Evolutionary conservation across 805 yeast genomes (phyloP).

Genomic region (Teunomyces pallodes): DNA sequence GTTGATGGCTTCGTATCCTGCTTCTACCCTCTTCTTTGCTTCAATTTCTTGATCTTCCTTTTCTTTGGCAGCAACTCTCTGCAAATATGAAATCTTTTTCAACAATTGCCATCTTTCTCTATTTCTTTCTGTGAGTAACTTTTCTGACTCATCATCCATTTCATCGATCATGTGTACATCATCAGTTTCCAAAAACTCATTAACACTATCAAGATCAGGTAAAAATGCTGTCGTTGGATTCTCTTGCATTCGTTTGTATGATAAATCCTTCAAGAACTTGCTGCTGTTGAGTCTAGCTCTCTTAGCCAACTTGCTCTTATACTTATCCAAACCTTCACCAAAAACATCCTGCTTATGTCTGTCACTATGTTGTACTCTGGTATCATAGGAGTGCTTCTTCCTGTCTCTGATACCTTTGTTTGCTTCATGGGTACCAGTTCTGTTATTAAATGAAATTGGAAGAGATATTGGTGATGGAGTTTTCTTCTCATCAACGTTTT

Average conservation of each 20-base stretch:
- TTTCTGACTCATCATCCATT: constrained; percentile 39
- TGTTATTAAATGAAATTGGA: constrained; percentile 72
- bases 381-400: constrained; percentile 77
- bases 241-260: constrained; percentile 45
- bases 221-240: constrained; percentile 35
- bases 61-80: constrained; percentile 58
- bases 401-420: constrained; percentile 81
- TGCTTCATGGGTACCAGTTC: constrained; percentile 74
- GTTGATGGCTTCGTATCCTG: constrained; percentile 24
- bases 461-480: constrained; percentile 33
- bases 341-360: constrained; percentile 68
- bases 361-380: constrained; percentile 69
- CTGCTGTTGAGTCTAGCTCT: constrained; percentile 54
- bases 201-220: constrained; percentile 58
- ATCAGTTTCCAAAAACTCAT: constrained; percentile 52
- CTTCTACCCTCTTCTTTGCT: constrained; percentile 28
- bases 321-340: constrained; percentile 73
- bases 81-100: constrained; percentile 68
- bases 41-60: constrained; percentile 39
- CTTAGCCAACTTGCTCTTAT: constrained; percentile 44
- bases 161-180: constrained; percentile 33
- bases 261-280: constrained; percentile 54
- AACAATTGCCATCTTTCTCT: constrained; percentile 67
- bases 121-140: constrained; percentile 40
- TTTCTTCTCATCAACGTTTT: constrained; percentile 12